Percentiles rank a stretch among this genome's conserved stretches.
Conservation (phyloP, 306 rosid genomes). For the Acacia acuminata region DNA sequence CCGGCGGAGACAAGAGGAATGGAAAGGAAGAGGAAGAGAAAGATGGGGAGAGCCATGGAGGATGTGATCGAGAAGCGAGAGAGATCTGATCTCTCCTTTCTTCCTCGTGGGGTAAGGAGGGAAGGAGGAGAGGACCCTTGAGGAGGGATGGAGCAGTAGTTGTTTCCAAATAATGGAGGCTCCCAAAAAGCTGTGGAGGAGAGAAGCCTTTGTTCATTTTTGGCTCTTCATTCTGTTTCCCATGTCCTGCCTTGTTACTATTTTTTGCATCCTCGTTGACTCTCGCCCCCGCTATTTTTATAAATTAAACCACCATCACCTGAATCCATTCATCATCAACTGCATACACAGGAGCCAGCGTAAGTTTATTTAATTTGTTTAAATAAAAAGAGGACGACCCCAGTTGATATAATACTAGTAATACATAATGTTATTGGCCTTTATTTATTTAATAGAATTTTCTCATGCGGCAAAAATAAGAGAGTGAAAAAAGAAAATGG, state of each 20-base stretch:
- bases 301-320: no score
- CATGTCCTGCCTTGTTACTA: background rate
- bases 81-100: background rate
- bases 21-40: constrained; percentile 40
- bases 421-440: no score
- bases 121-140: background rate
- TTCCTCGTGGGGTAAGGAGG: background rate
- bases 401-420: no score
- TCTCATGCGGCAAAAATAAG: no score
- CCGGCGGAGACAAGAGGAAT: constrained; percentile 34
- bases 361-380: no score
- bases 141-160: background rate
- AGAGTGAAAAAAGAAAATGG: no score
- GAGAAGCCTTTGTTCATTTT: background rate
- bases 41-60: constrained; percentile 39
- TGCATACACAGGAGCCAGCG: no score
- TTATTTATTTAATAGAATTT: no score
- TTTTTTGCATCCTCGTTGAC: background rate
- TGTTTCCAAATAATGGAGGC: background rate
- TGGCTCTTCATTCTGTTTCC: background rate
- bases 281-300: no score
- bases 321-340: no score
- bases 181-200: background rate
- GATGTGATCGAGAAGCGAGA: background rate
- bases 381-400: no score